A percentile compares a stretch with the other conserved stretches of the same genome.
phyloP scores from a whole-genome alignment of 2,329 filamentous ascomycete species.

The Diaporthe citri region DNA sequence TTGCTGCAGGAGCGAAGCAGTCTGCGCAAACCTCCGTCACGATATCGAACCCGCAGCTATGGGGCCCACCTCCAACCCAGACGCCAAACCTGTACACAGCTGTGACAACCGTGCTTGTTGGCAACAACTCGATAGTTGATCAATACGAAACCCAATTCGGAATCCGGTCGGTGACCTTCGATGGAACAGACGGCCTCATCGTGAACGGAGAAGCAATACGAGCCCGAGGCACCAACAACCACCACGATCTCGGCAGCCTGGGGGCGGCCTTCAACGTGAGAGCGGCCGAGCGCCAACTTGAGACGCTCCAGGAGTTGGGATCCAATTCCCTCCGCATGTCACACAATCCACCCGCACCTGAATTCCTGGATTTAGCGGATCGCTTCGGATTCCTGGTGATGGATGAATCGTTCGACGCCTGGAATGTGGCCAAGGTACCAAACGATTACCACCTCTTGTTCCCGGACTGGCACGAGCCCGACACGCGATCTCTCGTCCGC shows the following conservation, averaged over 20 bases:
- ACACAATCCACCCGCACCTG: conserved; percentile 65
- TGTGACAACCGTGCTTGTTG: conserved; percentile 53
- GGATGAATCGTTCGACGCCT: conserved; percentile 67
- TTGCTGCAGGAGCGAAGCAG: conserved; percentile 50
- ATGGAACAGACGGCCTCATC: conserved; percentile 53
- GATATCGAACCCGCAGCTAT: conserved; percentile 57
- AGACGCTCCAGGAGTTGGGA: conserved; percentile 62
- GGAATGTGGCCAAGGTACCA: conserved; percentile 57
- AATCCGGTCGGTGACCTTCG: conserved; percentile 58
- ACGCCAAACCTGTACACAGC: conserved; percentile 62
- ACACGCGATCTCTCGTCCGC: conserved; percentile 62
- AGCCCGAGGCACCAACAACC: conserved; percentile 62
- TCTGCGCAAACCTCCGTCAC: conserved; percentile 51
- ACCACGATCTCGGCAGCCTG: conserved; percentile 64
- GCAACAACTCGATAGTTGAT: conserved; percentile 49
- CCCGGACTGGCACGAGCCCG: conserved; percentile 64
- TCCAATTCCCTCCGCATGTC: conserved; percentile 63
- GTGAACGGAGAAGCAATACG: conserved; percentile 60
- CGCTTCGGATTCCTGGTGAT: conserved; percentile 63
- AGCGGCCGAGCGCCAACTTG: conserved; percentile 61
- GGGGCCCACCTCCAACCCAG: conserved; percentile 62
- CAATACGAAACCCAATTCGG: conserved; percentile 64
- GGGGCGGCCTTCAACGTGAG: conserved; percentile 63
- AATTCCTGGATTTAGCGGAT: conserved; percentile 63
- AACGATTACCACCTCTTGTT: conserved; percentile 67